A percentile compares a stretch with the other conserved stretches of the same genome.
Evolutionary conservation across 257 asterid species (phyloP).

Genomic region (Nicotiana tomentosiformis): DNA sequence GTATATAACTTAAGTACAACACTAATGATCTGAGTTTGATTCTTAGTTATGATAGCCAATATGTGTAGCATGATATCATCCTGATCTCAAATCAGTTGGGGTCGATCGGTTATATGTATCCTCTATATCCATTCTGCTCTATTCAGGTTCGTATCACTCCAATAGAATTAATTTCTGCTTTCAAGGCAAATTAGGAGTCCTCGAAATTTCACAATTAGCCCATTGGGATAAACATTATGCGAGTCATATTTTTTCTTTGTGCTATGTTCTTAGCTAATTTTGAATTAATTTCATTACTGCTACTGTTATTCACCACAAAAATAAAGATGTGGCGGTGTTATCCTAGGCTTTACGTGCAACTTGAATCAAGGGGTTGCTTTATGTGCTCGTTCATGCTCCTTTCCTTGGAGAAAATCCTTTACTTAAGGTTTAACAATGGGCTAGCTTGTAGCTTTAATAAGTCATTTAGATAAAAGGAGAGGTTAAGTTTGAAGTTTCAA

Average conservation of each 20-base stretch:
- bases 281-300: not conserved
- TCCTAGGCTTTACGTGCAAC: conserved; percentile 14
- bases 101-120: not conserved
- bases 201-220: not conserved
- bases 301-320: not conserved
- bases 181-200: not conserved
- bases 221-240: not conserved
- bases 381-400: conserved; percentile 1
- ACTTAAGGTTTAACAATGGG: conserved; percentile 8
- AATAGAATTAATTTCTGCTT: not conserved
- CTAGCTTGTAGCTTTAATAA: not conserved
- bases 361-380: conserved; percentile 20
- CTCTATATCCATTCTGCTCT: not conserved
- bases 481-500: no score
- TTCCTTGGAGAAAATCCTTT: conserved; percentile 4
- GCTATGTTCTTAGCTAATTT: not conserved
- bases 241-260: not conserved
- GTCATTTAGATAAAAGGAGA: not conserved
- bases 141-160: not conserved
- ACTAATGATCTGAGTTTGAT: not conserved
- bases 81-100: not conserved
- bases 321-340: not conserved
- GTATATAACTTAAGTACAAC: not conserved
- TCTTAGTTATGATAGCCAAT: not conserved
- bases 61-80: not conserved